Base-by-base conservation (phyloP, 2,329 filamentous ascomycete genomes). In the Alternaria triticina region DNA sequence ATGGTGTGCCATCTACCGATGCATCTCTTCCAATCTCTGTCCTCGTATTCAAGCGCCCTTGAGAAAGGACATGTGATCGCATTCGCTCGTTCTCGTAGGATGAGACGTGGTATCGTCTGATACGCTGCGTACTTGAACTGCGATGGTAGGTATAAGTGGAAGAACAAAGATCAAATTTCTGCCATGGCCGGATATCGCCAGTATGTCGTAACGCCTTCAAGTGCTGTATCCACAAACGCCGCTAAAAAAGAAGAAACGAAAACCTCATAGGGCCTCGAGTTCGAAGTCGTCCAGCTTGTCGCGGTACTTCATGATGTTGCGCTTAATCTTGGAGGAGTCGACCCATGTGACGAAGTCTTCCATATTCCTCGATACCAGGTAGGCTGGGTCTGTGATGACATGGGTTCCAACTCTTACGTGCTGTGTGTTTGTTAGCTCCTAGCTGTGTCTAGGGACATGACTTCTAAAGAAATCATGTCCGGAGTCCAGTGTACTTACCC, bases 321-420 rank as follows among this genome's bases (percentile, higher is more conserved):
- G 88, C 90, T 97, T 97, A 80, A 98, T 94, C 91, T 97, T 97
- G 81, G 93, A 96, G 64, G 93, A 93, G 74, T 96, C 92, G 10
- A 95, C 91, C 95, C 95, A 98, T 0, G 95, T 97, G 17, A 98
- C 91, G 79, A 96, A 97, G 82, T 98, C 95, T 82, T 98, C 95
- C 87, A 97, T 93, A 65, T 89, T 92, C 69, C 94, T 82, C 51
- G 93, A 96, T 8, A 98, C 93, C 57, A 97, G 81, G 74, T 94
- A 97, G 1, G 94, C 94, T 27, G 94, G 90, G 78, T 98, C 95
- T 3, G 92, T 96, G 25, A 97, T 87, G 2, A 94, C 91, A 76
- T 97, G 93, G 0, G 93, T 94, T 12, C 95, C 95, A 1, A 97
- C 93, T 51, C 95, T 86, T 4, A 98, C 94, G 78, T 97, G 94